Evolutionary conservation across 202 grass and related monocot genomes (phyloP).

Genomic region (Hordeum pubiflorum): DNA sequence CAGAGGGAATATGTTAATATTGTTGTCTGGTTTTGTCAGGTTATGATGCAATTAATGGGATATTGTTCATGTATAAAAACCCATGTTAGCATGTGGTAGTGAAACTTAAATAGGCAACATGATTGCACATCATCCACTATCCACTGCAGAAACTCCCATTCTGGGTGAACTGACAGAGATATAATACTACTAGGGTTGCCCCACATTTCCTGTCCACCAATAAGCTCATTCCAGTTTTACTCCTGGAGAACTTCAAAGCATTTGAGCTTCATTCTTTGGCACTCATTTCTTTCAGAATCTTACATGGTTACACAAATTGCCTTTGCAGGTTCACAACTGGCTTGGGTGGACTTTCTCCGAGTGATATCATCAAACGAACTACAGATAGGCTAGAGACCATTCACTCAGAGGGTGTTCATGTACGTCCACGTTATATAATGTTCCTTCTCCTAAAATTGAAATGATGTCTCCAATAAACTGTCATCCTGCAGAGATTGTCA

Average conservation of each 20-base stretch:
- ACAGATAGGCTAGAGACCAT: conserved; percentile 83
- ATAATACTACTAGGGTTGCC: background rate
- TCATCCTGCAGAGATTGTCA: conserved; percentile 69
- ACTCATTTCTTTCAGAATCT: conserved; percentile 5
- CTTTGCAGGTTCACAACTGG: conserved; percentile 57
- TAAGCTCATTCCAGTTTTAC: background rate
- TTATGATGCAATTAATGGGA: conserved; percentile 13
- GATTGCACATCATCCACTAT: background rate
- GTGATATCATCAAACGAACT: conserved; percentile 83
- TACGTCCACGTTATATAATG: conserved; percentile 31
- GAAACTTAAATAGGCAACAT: background rate
- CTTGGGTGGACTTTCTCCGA: conserved; percentile 67
- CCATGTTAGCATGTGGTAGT: background rate
- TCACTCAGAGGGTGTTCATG: conserved; percentile 97
- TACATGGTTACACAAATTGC: conserved; percentile 1
- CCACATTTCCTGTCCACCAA: background rate
- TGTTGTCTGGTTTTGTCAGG: conserved; percentile 24
- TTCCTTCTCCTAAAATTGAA: conserved; percentile 26
- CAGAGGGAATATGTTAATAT: background rate
- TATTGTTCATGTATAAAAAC: background rate
- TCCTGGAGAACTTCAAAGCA: background rate
- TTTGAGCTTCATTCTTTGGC: background rate
- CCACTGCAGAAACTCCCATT: background rate
- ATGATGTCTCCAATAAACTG: conserved; percentile 6
- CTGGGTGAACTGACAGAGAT: background rate